Conservation (phyloP, 169 alveolate genomes). For the Eimeria zaria region DNA sequence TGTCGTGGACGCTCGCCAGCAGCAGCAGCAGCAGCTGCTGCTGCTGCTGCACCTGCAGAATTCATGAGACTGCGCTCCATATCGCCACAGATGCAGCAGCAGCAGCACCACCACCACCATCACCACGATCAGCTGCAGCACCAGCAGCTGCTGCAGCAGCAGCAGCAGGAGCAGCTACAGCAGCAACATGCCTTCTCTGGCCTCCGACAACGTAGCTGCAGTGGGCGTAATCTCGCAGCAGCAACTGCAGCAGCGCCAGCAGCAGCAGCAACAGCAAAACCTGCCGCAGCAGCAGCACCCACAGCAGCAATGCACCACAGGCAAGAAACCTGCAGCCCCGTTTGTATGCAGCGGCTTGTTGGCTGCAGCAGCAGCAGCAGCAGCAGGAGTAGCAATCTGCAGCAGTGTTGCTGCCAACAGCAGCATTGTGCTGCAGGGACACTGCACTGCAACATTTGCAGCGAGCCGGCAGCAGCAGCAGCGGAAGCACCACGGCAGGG, state of each 20-base stretch:
- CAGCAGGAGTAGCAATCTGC: conserved; percentile 45
- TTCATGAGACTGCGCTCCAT: not conserved
- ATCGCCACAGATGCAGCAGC: not conserved
- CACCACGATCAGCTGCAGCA: not conserved
- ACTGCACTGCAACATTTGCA: not conserved
- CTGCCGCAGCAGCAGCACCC: not conserved
- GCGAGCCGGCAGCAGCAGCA: conserved; percentile 7
- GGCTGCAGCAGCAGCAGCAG: conserved; percentile 32
- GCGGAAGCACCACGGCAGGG: not conserved
- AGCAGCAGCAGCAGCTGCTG: conserved; percentile 30
- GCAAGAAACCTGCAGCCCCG: not conserved
- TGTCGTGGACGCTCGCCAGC: conserved; percentile 33
- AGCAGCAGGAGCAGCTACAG: conserved; percentile 14
- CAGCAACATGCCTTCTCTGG: conserved; percentile 37
- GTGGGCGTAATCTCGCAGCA: not conserved
- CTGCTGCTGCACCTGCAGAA: not conserved
- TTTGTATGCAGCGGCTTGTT: not conserved
- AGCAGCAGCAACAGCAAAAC: conserved; percentile 14
- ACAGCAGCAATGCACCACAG: conserved; percentile 18
- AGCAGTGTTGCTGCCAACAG: conserved; percentile 27
- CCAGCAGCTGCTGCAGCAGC: not conserved
- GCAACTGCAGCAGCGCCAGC: conserved; percentile 20
- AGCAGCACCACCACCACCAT: not conserved
- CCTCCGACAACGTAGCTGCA: conserved; percentile 36
- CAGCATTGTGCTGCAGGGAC: not conserved